Conservation (phyloP, 2,329 filamentous ascomycete genomes). For the Neospermospora avenae region DNA sequence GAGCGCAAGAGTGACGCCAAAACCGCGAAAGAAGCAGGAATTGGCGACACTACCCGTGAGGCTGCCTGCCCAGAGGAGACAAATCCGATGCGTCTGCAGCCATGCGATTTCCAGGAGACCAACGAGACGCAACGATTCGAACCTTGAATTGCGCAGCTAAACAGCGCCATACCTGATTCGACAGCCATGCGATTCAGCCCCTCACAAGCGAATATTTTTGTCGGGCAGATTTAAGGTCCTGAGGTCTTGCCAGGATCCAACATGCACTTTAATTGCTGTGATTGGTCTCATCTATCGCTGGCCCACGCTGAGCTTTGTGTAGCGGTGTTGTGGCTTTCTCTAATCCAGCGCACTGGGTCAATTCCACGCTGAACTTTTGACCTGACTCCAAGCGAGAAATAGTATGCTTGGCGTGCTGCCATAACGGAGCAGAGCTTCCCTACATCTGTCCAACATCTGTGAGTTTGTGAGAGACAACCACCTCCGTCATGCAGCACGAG, state of each 20-base stretch:
- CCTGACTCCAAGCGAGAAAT: constrained; percentile 12
- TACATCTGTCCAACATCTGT: not conserved
- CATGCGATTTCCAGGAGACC: constrained; percentile 7
- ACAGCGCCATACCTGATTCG: constrained; percentile 1
- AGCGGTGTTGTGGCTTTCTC: not conserved
- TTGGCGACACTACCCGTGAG: constrained; percentile 9
- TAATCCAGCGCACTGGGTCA: not conserved
- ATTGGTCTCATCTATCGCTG: constrained; percentile 11
- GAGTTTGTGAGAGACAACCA: constrained; percentile 12
- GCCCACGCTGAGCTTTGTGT: constrained; percentile 2
- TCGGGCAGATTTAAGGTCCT: constrained; percentile 1
- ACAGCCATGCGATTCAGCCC: constrained; percentile 15
- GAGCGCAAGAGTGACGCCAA: constrained; percentile 8
- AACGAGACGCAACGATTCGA: not conserved
- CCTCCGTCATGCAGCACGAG: constrained; percentile 21
- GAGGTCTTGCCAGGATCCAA: not conserved
- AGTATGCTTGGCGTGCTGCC: not conserved
- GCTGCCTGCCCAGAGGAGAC: constrained; percentile 2
- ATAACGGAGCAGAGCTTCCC: constrained; percentile 20
- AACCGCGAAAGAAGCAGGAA: constrained; percentile 13
- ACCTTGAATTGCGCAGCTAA: constrained; percentile 15
- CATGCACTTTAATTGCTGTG: not conserved
- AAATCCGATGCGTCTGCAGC: constrained; percentile 4
- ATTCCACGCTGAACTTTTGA: constrained; percentile 7
- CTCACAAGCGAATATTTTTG: constrained; percentile 14